Evolutionary conservation across 2,329 filamentous ascomycete species (phyloP).

Genomic region (Fusarium hostae): DNA sequence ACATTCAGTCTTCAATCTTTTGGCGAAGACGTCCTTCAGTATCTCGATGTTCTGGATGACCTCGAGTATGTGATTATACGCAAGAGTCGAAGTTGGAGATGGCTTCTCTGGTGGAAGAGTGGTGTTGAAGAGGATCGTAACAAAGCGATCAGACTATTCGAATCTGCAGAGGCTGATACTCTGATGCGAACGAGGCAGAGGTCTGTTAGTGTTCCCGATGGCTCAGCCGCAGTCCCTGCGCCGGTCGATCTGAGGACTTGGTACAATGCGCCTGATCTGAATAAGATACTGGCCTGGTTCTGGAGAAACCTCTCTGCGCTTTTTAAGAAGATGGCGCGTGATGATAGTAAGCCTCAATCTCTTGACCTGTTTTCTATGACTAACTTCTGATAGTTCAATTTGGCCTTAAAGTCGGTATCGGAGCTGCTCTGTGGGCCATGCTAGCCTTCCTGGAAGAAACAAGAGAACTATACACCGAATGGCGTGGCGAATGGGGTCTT

Average conservation of each 20-base stretch:
- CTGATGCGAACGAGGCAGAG: slow-evolving; percentile 24
- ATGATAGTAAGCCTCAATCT: slow-evolving; percentile 50
- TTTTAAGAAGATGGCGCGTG: slow-evolving; percentile 57
- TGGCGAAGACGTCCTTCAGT: slow-evolving; percentile 85
- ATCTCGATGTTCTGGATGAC: slow-evolving; percentile 86
- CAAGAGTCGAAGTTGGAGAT: slow-evolving; percentile 77
- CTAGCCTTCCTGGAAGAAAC: slow-evolving; percentile 85
- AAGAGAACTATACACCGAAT: slow-evolving; percentile 82
- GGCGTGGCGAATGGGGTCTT: slow-evolving; percentile 96
- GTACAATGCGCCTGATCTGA: slow-evolving; percentile 25
- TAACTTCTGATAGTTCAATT: slow-evolving; percentile 64
- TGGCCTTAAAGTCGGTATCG: slow-evolving; percentile 91
- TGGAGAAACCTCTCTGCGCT: slow-evolving; percentile 47
- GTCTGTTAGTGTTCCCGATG: background rate
- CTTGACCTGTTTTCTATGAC: slow-evolving; percentile 40
- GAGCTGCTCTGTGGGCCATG: slow-evolving; percentile 87
- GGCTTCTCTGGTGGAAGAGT: slow-evolving; percentile 80
- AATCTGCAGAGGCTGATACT: slow-evolving; percentile 45
- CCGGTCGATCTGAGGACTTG: slow-evolving; percentile 13
- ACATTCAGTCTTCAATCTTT: slow-evolving; percentile 91
- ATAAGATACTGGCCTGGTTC: slow-evolving; percentile 38
- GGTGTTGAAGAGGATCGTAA: slow-evolving; percentile 4
- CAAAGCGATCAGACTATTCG: slow-evolving; percentile 51
- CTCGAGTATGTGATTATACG: slow-evolving; percentile 76
- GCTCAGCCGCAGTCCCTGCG: background rate